Base-by-base conservation (phyloP, 805 yeast genomes). In the Nematodospora valgi region DNA sequence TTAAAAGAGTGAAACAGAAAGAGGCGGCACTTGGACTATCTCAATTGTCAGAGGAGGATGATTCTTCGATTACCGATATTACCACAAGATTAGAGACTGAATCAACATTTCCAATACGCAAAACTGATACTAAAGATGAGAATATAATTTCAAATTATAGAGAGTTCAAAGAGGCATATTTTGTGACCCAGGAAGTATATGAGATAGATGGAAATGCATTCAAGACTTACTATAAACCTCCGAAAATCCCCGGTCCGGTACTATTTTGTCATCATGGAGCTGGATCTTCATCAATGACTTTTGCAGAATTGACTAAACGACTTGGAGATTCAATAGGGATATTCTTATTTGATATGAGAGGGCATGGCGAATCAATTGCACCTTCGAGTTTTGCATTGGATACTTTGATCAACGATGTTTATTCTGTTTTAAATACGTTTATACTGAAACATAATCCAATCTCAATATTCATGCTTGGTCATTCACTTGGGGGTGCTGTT, bases 181-280 rank as follows among this genome's bases (percentile, higher is more conserved):
- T 57, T 29, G 43, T 52, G 2, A 22, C 44, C 6, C 45, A 35
- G n/a, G 56, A 54, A 20, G 37, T 23, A 0, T 54, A 52, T 35
- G 14, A 22, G 10, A 13, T 15, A 1, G 41, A 51, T 23, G 30
- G 30, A 11, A 9, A 30, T 33, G 5, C 42, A 15, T 48, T 67
- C 35, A 49, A 80, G 39, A 73, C 78, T 0, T 85, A 79, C 52
- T 84, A 68, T 45, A 63, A 64, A 6, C 65, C 76, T 0, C 89
- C 95, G 0, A 17, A 48, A 1, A 48, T 51, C 0, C 9, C 20
- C 13, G 52, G 66, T 0, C 87, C 94, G 0, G 48, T 87, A 1
- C 78, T 85, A 46, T 61, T 93, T 2, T 78, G 80, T 46, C 93
- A 86, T 45, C 99, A 93, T 57, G 99, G 99, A 2, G 97, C 96